A percentile compares a stretch with the other conserved stretches of the same genome.
These are phyloP conservation scores for Panicum miliaceum DNA, from an alignment of 176 grass and related monocot genomes.

Conservation along the genomic window DNA sequence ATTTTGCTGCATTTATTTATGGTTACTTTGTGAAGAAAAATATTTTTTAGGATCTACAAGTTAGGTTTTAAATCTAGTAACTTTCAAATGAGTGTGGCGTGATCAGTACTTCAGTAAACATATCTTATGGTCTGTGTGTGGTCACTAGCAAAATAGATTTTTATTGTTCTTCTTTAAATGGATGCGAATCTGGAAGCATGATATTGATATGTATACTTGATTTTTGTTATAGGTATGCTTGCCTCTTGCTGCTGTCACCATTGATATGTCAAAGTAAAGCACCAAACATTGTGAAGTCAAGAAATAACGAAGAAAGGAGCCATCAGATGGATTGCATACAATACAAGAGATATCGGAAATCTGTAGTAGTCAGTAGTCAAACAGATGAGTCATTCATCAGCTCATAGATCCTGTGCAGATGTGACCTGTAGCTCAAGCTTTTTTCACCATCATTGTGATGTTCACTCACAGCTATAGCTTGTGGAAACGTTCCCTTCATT, in stretches of 20 bases:
- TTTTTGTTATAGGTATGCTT: conserved; percentile 37
- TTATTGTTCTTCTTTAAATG: not conserved
- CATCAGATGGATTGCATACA: conserved; percentile 43
- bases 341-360: conserved; percentile 18
- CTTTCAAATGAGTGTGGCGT: conserved; percentile 4
- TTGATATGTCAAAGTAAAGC: conserved; percentile 34
- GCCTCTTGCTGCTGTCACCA: conserved; percentile 4
- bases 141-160: not conserved
- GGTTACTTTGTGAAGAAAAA: not conserved
- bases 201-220: not conserved
- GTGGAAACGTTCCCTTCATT: not conserved
- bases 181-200: not conserved
- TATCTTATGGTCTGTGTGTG: not conserved
- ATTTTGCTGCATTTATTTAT: not conserved
- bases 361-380: conserved; percentile 20
- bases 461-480: conserved; percentile 9
- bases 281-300: conserved; percentile 29
- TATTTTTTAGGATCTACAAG: not conserved
- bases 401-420: not conserved
- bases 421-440: not conserved
- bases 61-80: conserved; percentile 5
- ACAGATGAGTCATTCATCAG: not conserved
- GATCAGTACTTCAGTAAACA: conserved; percentile 12
- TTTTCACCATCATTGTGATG: not conserved
- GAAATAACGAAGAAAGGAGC: conserved; percentile 20